Conservation (phyloP, 768 basidiomycete species). For the Lentinula boryana region DNA sequence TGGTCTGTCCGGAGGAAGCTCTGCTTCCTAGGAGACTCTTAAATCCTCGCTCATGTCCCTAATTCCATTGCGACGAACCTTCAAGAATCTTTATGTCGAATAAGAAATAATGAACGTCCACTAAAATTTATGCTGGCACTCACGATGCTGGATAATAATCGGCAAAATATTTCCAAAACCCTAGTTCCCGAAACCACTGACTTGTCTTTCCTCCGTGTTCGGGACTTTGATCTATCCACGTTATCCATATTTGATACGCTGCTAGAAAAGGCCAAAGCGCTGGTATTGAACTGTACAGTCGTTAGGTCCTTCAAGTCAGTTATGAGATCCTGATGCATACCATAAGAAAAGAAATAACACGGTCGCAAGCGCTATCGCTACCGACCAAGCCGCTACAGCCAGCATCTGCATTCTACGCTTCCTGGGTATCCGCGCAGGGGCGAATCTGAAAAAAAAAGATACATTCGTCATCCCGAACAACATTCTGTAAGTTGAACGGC, state of each 20-base stretch:
- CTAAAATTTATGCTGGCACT: constrained; percentile 23
- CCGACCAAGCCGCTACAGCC: constrained; percentile 83
- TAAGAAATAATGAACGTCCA: not conserved
- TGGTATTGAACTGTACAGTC: constrained; percentile 67
- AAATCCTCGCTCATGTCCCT: not conserved
- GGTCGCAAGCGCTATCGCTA: constrained; percentile 63
- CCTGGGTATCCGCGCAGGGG: constrained; percentile 79
- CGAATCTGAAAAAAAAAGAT: constrained; percentile 48
- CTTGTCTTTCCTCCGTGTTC: constrained; percentile 67
- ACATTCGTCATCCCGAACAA: not conserved
- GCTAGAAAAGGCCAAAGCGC: constrained; percentile 81
- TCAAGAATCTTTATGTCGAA: constrained; percentile 24
- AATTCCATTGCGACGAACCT: constrained; percentile 26
- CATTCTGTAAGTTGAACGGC: not conserved
- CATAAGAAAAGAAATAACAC: constrained; percentile 74
- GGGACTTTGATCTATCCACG: constrained; percentile 70
- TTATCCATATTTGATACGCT: constrained; percentile 74
- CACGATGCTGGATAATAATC: constrained; percentile 89
- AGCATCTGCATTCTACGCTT: constrained; percentile 85
- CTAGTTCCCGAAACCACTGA: constrained; percentile 63
- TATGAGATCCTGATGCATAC: constrained; percentile 39
- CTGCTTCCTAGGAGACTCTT: constrained; percentile 57
- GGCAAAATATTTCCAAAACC: constrained; percentile 87
- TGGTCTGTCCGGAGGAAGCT: constrained; percentile 84
- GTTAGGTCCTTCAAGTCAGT: not conserved